Evolutionary conservation across 306 rosid species (phyloP), one percentile per base, ranked within the genome.

Genomic region (Casuarina cunninghamiana): DNA sequence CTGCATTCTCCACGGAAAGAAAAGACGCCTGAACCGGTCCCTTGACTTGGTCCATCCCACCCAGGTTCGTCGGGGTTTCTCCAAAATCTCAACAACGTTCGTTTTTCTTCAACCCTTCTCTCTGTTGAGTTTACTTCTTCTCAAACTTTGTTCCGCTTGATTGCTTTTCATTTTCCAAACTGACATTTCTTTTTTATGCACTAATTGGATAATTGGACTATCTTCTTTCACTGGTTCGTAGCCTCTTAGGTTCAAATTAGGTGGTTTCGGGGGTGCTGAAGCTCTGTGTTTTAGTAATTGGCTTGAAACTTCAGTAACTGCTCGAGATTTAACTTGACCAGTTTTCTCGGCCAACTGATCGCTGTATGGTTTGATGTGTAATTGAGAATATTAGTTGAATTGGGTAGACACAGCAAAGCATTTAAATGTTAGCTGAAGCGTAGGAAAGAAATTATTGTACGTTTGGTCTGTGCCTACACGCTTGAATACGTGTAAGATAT

Each of bases 41-140:
- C 65, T 19, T 51, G 6, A 5, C 15, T 51, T 51, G 6, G 12
- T 51, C 15, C 55, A 3, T 4, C 55, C 4, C 2, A 1, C 15
- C 35, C 16, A 19, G 26, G 15, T 3, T 10, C 15, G 10, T 8
- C 37, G 1, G 49, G 32, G 48, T 66, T 19, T 66, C 35, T 39
- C 15, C 71, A 63, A 41, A 66, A 66, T 66, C 46, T n/a, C 26
- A 42, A 8, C 49, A 49, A 66, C 49, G 71, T 66, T 66, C 49
- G 39, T n/a, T 38, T 66, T 39, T 66, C 48, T 66, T 41, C 39
- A 66, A 16, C 71, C 21, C 71, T 17, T 19, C 41, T 16, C 69
- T 37, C 1, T 63, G 2, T 15, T 10, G 37, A 5, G 2, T 39
- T 15, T 57, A 58, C 65, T 58, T 58, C 65, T 26, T 21, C 21